Base-by-base conservation (phyloP, 768 basidiomycete genomes). In the Mycena polygramma region DNA sequence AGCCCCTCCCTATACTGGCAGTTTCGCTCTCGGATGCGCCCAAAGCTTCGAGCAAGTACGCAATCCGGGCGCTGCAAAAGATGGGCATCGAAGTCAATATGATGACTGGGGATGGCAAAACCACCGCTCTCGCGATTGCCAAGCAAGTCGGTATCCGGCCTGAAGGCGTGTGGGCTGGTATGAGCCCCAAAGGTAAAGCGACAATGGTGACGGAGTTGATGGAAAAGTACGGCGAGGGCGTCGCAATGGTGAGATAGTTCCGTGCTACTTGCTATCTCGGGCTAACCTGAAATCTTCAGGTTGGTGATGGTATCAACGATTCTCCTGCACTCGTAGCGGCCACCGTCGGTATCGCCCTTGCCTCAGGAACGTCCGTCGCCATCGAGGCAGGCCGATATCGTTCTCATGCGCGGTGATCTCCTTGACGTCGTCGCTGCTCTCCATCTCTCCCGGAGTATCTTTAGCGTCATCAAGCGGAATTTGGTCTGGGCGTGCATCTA, bases 271-370 rank as follows among this genome's bases (percentile, higher is more conserved):
- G 8, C 48, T 46, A 51, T 70, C 2, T 63, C 41, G 43, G 30
- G 48, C 69, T 46, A 53, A 36, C 63, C 57, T 52, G 17, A 67
- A 60, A 35, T 14, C 14, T 70, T 24, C 71, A 97, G 96, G 96
- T 99, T 48, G 98, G 98, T 26, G 98, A 99, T 80, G 98, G 98
- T 41, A 98, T 99, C 83, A 99, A 99, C 79, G 98, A 99, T 79
- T 98, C 97, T 3, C 97, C 97, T 2, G 98, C 97, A 15, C 91
- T 99, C 2, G 97, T 96, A 19, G 96, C 95, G 6, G 95, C 97
- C 0, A 95, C 96, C 1, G 94, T 99, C 26, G 98, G 98, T 49
- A 97, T 99, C 69, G 98, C 98, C 1, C 89, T 99, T 7, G 97
- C 95, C 14, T 94, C 96, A 4, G 98, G 98, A 39, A 97, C 98